A percentile compares a stretch with the other conserved stretches of the same genome.
Evolutionary conservation across 257 asterid species (phyloP).

Genomic region (Knoxia roxburghii): DNA sequence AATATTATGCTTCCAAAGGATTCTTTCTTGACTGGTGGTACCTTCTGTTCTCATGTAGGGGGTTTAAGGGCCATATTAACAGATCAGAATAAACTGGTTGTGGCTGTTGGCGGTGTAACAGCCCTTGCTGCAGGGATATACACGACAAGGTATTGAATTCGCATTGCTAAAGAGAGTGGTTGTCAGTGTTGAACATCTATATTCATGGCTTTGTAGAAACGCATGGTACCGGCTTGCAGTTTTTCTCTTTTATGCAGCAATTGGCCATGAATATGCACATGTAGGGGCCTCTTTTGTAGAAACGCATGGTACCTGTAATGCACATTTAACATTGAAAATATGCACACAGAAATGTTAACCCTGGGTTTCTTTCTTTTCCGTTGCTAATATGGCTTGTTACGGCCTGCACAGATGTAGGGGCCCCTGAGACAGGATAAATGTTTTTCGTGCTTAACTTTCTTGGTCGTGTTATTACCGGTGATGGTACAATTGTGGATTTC

Average conservation of each 20-base stretch:
- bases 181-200: neutral
- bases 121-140: conserved; percentile 98
- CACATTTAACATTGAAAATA: neutral
- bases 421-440: neutral
- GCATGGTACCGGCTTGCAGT: neutral
- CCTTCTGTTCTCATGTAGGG: conserved; percentile 43
- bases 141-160: conserved; percentile 68
- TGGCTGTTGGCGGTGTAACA: conserved; percentile 89
- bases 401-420: neutral
- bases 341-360: neutral
- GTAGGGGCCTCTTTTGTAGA: no score
- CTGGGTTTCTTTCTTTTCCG: neutral
- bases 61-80: conserved; percentile 81
- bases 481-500: neutral
- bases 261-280: no score
- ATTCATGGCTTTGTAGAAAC: neutral
- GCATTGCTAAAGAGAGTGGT: neutral
- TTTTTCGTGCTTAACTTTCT: neutral
- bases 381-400: neutral
- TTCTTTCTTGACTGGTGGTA: neutral
- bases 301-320: no score
- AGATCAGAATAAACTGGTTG: conserved; percentile 85
- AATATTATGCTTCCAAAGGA: neutral
- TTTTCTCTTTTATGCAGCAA: neutral
- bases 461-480: neutral